A percentile compares a stretch with the other conserved stretches of the same genome.
Evolutionary conservation across 805 yeast genomes (phyloP).

Genomic region (Suhomyces sp.): DNA sequence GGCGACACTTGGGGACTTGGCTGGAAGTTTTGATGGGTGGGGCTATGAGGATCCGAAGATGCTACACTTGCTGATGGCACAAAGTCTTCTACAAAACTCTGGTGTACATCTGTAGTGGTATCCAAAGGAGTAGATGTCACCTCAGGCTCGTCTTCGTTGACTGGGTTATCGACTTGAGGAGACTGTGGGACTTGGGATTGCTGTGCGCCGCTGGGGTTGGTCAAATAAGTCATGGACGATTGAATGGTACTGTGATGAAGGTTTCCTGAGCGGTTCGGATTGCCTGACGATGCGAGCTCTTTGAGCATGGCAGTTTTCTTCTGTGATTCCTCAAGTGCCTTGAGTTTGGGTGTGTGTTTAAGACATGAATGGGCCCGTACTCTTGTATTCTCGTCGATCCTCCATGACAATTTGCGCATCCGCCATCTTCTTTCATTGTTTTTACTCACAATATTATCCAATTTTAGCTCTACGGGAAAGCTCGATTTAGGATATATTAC

Average conservation of each 20-base stretch:
- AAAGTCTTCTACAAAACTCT: conserved; percentile 28
- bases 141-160: background rate
- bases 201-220: conserved; percentile 4
- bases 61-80: conserved; percentile 1
- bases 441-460: conserved; percentile 63
- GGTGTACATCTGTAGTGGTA: conserved; percentile 13
- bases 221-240: conserved; percentile 17
- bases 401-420: conserved; percentile 86
- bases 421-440: conserved; percentile 75
- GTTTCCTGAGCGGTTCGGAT: conserved; percentile 9
- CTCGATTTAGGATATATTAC: conserved; percentile 85
- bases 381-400: conserved; percentile 78
- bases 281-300: conserved; percentile 5
- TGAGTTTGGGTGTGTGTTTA: conserved; percentile 52
- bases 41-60: background rate
- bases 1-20: background rate
- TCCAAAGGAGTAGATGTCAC: background rate
- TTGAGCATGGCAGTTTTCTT: conserved; percentile 13
- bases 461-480: conserved; percentile 76
- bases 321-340: conserved; percentile 39
- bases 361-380: conserved; percentile 58
- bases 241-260: conserved; percentile 30
- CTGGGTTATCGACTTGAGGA: conserved; percentile 1
- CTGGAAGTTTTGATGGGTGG: background rate
- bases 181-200: conserved; percentile 5